A percentile compares a stretch with the other conserved stretches of the same genome.
These are phyloP conservation scores for Fraxinus xanthoxyloides DNA, from an alignment of 305 asterid genomes.

Conservation along the genomic window DNA sequence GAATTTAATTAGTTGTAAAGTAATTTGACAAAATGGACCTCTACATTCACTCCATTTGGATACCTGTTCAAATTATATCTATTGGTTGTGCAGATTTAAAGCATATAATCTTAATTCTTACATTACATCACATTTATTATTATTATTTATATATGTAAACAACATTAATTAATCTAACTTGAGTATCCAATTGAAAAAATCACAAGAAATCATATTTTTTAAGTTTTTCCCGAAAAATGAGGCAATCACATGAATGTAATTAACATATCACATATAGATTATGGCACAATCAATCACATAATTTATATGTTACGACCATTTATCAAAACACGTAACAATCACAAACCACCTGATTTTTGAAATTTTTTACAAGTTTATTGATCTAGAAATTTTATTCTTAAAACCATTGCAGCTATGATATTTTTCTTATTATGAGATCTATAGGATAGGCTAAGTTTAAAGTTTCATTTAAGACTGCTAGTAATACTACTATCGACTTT, in stretches of 20 bases:
- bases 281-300: not conserved
- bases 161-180: not conserved
- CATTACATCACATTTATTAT: not conserved
- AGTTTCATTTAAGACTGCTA: not conserved
- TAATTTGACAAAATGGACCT: slow-evolving; percentile 9
- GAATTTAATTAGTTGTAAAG: slow-evolving; percentile 40
- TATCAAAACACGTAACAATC: not conserved
- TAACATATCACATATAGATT: not conserved
- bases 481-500: not conserved
- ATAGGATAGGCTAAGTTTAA: not conserved
- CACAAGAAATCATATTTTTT: not conserved
- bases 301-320: not conserved
- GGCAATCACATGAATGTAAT: not conserved
- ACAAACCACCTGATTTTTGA: not conserved
- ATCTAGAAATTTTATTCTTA: not conserved
- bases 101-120: not conserved
- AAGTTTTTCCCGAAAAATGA: no score
- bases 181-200: not conserved
- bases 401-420: not conserved
- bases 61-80: not conserved
- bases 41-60: not conserved
- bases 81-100: not conserved
- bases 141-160: not conserved
- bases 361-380: not conserved
- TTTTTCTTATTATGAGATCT: not conserved